Evolutionary conservation across 1,284 basidiomycete species (phyloP).

Genomic region (Pterula multifida): DNA sequence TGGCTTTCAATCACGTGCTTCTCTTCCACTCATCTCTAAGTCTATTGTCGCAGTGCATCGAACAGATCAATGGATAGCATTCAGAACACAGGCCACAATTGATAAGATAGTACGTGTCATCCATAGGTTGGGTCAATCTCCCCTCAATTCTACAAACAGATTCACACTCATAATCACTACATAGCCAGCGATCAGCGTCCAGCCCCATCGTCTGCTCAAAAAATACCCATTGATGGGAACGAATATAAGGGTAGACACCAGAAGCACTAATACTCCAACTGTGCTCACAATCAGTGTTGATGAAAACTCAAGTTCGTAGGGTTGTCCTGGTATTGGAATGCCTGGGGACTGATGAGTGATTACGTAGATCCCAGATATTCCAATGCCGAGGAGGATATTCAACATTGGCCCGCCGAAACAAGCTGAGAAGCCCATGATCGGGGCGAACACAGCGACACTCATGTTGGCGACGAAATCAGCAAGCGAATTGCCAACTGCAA

Average conservation of each 20-base stretch:
- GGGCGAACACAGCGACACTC: constrained; percentile 80
- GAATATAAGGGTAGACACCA: background rate
- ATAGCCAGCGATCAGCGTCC: background rate
- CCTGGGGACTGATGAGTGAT: constrained; percentile 38
- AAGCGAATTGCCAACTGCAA: constrained; percentile 91
- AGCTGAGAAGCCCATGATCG: constrained; percentile 86
- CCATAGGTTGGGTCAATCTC: background rate
- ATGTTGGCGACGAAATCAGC: constrained; percentile 96
- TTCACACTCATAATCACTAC: constrained; percentile 2
- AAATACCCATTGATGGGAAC: constrained; percentile 3
- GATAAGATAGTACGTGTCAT: background rate
- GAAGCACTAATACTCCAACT: background rate
- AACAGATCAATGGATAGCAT: background rate
- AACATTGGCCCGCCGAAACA: constrained; percentile 96
- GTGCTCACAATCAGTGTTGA: background rate
- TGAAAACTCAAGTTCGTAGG: constrained; percentile 1
- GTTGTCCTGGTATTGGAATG: background rate
- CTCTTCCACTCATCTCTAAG: background rate
- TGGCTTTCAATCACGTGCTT: background rate
- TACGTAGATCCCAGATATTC: constrained; percentile 69
- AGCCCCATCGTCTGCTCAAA: background rate
- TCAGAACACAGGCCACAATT: background rate
- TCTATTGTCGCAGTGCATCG: background rate
- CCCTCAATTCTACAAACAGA: background rate
- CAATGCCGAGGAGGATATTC: constrained; percentile 87